Evolutionary conservation across 352 stramenopile genomes (phyloP).

Genomic region (Phytophthora vignae): DNA sequence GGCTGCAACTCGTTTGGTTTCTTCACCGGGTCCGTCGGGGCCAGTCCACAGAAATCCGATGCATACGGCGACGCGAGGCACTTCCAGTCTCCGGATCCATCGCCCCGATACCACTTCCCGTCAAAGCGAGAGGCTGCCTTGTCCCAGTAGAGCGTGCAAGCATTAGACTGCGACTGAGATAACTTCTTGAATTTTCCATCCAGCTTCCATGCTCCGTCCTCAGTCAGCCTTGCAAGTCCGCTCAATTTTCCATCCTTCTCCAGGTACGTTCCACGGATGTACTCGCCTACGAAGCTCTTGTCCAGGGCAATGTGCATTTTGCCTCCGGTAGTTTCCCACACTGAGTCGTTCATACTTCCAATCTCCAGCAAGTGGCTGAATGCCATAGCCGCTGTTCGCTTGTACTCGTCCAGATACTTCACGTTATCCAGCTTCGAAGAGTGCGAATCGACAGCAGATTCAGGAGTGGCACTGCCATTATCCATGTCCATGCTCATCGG

Average conservation of each 20-base stretch:
- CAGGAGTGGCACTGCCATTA: slow-evolving; percentile 8
- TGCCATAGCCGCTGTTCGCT: slow-evolving; percentile 50
- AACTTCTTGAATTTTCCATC: slow-evolving; percentile 76
- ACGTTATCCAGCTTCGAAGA: slow-evolving; percentile 46
- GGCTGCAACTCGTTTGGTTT: slow-evolving; percentile 56
- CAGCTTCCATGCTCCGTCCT: slow-evolving; percentile 72
- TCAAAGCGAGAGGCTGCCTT: slow-evolving; percentile 64
- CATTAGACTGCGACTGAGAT: slow-evolving; percentile 75
- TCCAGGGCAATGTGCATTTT: slow-evolving; percentile 56
- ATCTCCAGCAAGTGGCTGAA: slow-evolving; percentile 43
- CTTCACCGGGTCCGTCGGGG: slow-evolving; percentile 43
- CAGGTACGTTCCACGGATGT: slow-evolving; percentile 75
- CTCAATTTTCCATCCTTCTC: slow-evolving; percentile 76
- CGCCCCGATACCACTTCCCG: slow-evolving; percentile 87
- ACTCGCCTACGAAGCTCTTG: slow-evolving; percentile 62
- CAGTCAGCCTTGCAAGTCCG: slow-evolving; percentile 58
- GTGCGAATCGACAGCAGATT: slow-evolving; percentile 17
- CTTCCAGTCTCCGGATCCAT: slow-evolving; percentile 85
- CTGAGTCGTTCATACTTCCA: slow-evolving; percentile 38
- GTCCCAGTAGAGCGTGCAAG: slow-evolving; percentile 74
- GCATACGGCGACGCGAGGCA: slow-evolving; percentile 61
- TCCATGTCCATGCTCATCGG: slow-evolving; percentile 56
- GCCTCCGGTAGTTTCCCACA: slow-evolving; percentile 81
- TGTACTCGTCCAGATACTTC: slow-evolving; percentile 60
- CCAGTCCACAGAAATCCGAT: slow-evolving; percentile 76